phyloP scores from a whole-genome alignment of 768 basidiomycete genomes.

The Rhodotorula toruloides region DNA sequence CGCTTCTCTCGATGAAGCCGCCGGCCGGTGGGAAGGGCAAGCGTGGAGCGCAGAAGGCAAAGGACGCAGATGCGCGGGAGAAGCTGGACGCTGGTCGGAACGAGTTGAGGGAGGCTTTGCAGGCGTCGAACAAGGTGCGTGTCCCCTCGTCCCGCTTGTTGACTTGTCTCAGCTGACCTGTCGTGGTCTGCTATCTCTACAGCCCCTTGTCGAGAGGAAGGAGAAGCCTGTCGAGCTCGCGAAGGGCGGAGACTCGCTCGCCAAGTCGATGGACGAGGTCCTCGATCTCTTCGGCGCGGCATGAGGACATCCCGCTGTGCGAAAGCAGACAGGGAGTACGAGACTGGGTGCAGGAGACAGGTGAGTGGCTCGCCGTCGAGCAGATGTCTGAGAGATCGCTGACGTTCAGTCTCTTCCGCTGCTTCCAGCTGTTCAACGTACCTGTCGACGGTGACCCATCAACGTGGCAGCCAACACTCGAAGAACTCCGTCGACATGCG shows the following conservation, averaged over 20 bases:
- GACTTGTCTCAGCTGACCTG: neutral
- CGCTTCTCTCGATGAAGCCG: slow-evolving; percentile 10
- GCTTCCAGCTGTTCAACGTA: no score
- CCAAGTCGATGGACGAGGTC: neutral
- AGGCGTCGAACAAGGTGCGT: neutral
- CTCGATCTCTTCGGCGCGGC: neutral
- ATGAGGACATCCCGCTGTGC: no score
- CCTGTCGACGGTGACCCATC: no score
- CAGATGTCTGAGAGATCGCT: no score
- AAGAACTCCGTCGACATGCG: no score
- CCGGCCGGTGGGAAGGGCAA: no score
- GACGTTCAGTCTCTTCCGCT: no score
- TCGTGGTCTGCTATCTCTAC: no score
- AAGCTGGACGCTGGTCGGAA: slow-evolving; percentile 1
- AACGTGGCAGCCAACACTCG: no score
- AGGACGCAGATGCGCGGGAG: neutral
- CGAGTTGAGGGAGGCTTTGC: slow-evolving; percentile 1
- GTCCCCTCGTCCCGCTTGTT: neutral
- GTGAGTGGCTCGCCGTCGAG: no score
- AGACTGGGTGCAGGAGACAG: no score
- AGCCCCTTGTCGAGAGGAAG: slow-evolving; percentile 14
- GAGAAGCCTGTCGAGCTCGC: slow-evolving; percentile 4
- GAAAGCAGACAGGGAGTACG: no score
- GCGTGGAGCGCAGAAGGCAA: neutral
- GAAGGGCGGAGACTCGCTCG: slow-evolving; percentile 4